Evolutionary conservation across 2,329 filamentous ascomycete species (phyloP), one percentile per base, ranked within the genome.

Genomic region (Cercospora beticola): DNA sequence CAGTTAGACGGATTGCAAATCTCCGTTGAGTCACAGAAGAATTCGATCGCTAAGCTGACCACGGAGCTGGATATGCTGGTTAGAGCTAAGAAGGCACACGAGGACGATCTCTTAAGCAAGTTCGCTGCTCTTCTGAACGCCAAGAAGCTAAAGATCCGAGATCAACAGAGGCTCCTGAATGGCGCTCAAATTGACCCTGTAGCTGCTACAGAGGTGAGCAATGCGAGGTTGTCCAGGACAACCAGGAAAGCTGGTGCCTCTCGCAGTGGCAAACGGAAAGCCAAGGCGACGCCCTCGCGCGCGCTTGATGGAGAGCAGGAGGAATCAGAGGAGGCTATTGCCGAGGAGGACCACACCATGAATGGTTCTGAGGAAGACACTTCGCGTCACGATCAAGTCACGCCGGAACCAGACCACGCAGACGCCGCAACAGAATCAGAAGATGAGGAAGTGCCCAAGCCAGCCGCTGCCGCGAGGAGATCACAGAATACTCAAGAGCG

Each of bases 141-240:
- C 77, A 94, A 94, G 82, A 94, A 94, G 79, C 82, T 89, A 63
- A 93, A 92, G 79, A 93, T 94, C 61, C 82, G 91, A 54, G 87
- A 93, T 74, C 90, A 93, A 79, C 88, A 91, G 74, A 85, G 86
- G 46, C 79, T 91, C 21, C 79, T 93, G 26, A 82, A 83, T 16
- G 80, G 81, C 31, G 86, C 86, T 76, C 87, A 88, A 63, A 82
- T 92, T 49, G 87, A 88, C 61, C 86, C 89, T 77, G 87, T 90
- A 88, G 68, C 66, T 18, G 75, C 72, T 31, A 74, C 76, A 67
- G 65, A 69, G 23, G 70, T 74, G 10, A 65, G 49, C n/a, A 54
- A 26, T 52, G 56, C 70, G 16, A 67, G 71, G n/a, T 36, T 57
- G 18, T 61, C 63, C 62, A 66, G 60, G 43, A 63, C 60, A 21